Evolutionary conservation across 768 basidiomycete species (phyloP), one percentile per base, ranked within the genome.

Genomic region (Lactifluus echinatus): DNA sequence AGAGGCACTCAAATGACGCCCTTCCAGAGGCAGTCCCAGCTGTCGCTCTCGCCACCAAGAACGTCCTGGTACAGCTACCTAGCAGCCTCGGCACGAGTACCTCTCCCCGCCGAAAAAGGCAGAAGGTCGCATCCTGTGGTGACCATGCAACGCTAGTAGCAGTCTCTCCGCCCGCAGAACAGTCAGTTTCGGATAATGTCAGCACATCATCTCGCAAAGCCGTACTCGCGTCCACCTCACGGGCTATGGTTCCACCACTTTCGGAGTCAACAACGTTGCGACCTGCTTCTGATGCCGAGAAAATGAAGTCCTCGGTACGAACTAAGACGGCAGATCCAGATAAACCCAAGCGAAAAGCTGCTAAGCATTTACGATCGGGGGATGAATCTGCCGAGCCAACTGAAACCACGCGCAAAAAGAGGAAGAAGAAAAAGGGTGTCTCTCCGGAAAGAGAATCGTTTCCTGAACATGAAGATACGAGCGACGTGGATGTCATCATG

Each of bases 101-200:
- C 15, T n/a, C 36, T 42, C 40, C 4, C 17, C 57, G 48, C 11
- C 44, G 17, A n/a, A 56, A 63, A 42, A 56, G 14, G 59, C 59
- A 31, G 28, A 63, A 53, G 31, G 51, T 63, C 23, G 12, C 42
- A 8, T 56, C 53, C 28, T 19, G 39, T 5, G 28, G 37, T 31
- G 31, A 53, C 39, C 23, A 8, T 11, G 40, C 17, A 23, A 24
- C n/a, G n/a, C n/a, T 36, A 23, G 21, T 26, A 6, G n/a, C 12
- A 8, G 14, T 5, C 28, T 3, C 28, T 43, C 39, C 24, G 34
- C 21, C 33, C 19, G 11, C 43, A 24, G 39, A 48, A 28, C 39
- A 34, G 36, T 31, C 21, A 19, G 14, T 39, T 1, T 53, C 19
- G 31, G 40, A 58, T 26, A 24, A 42, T 33, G 10, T 12, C 31